Conservation (phyloP, 192 early-diverging fungal species). For the Coemansia reversa region DNA sequence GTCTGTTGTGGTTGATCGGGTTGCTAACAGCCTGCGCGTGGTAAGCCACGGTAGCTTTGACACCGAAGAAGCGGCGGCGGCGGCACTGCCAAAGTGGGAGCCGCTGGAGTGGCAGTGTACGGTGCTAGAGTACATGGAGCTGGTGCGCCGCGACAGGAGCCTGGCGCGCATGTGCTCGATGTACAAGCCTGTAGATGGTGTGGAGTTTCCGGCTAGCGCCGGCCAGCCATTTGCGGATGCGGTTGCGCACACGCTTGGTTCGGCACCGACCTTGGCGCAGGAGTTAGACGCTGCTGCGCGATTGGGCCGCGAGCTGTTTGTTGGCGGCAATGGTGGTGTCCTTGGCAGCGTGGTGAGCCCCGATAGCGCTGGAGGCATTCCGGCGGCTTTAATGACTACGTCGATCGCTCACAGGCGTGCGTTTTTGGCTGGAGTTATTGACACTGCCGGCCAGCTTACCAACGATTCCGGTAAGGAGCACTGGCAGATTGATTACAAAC, state of each 20-base stretch:
- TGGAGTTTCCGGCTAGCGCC: slow-evolving; percentile 33
- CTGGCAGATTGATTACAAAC: slow-evolving; percentile 14
- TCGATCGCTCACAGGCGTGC: slow-evolving; percentile 31
- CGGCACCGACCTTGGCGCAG: slow-evolving; percentile 4
- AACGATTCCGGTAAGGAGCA: slow-evolving; percentile 4
- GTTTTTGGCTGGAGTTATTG: slow-evolving; percentile 43
- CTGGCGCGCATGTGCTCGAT: slow-evolving; percentile 28
- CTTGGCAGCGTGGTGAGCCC: not conserved
- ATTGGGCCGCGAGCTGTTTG: slow-evolving; percentile 39
- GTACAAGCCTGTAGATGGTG: slow-evolving; percentile 35
- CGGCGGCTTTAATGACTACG: slow-evolving; percentile 32
- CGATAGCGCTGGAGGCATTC: slow-evolving; percentile 4
- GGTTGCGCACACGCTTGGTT: slow-evolving; percentile 14
- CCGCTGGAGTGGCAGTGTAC: slow-evolving; percentile 44
- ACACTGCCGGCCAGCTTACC: slow-evolving; percentile 11
- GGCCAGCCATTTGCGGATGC: slow-evolving; percentile 21
- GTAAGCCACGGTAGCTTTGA: slow-evolving; percentile 19
- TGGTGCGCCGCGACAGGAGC: slow-evolving; percentile 18
- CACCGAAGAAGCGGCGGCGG: slow-evolving; percentile 25
- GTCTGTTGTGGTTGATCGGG: slow-evolving; percentile 14
- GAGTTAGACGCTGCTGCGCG: slow-evolving; percentile 28
- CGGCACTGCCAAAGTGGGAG: slow-evolving; percentile 26
- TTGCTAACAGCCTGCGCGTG: slow-evolving; percentile 4
- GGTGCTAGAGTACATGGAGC: slow-evolving; percentile 42
- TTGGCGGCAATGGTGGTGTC: slow-evolving; percentile 1